These are phyloP conservation scores for Stevia rebaudiana DNA, from an alignment of 140 eudicot species.

Conservation along the genomic window DNA sequence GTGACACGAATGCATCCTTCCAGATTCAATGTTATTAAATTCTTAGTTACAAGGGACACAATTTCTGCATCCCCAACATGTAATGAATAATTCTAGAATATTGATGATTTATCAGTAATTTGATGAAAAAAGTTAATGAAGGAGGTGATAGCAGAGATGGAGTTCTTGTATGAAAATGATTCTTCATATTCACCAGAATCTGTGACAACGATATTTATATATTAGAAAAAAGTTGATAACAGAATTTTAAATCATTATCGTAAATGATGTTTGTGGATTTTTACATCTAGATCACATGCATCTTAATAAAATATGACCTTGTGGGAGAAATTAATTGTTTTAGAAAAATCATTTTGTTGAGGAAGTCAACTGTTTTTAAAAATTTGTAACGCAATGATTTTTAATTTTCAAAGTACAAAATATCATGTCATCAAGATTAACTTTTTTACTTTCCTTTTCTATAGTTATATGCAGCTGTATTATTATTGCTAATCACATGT, in stretches of 20 bases:
- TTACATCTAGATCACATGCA: neutral
- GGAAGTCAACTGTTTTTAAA: neutral
- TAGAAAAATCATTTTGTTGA: neutral
- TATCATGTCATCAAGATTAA: too few species aligned
- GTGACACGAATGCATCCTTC: conserved; percentile 16
- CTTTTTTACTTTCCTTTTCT: too few species aligned
- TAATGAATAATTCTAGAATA: neutral
- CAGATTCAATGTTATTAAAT: conserved; percentile 1
- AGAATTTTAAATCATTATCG: neutral
- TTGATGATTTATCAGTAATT: neutral
- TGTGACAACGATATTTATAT: neutral
- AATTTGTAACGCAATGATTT: too few species aligned
- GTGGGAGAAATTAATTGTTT: too few species aligned
- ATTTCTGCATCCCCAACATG: conserved; percentile 21
- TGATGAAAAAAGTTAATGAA: neutral
- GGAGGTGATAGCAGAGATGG: neutral
- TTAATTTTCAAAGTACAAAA: too few species aligned
- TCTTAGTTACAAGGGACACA: conserved; percentile 8
- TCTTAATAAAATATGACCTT: too few species aligned
- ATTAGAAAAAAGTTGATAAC: neutral
- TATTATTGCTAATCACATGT: too few species aligned
- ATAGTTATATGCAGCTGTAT: too few species aligned
- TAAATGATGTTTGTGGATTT: neutral
- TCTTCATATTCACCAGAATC: neutral
- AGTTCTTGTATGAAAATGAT: neutral